Conservation (phyloP, 179 eudicot species). For the Silene vulgaris region DNA sequence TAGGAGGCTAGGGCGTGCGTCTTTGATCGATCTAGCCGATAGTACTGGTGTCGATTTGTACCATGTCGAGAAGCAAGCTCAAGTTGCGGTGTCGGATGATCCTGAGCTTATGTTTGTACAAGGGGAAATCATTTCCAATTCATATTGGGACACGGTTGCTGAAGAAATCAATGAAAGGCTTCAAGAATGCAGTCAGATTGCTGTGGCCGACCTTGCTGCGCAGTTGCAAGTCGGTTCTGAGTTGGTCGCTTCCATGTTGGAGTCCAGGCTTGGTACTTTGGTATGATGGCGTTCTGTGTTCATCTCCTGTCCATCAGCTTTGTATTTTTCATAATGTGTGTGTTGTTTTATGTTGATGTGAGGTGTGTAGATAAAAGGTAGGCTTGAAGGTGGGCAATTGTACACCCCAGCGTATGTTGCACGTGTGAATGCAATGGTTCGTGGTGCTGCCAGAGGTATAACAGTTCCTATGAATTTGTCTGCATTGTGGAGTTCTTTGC, state of each 20-base stretch:
- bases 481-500: conserved; percentile 82
- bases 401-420: conserved; percentile 96
- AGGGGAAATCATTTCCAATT: conserved; percentile 75
- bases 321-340: neutral
- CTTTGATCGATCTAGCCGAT: conserved; percentile 89
- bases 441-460: conserved; percentile 90
- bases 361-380: conserved; percentile 66
- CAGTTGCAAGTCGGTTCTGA: conserved; percentile 85
- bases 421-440: conserved; percentile 89
- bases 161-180: conserved; percentile 93
- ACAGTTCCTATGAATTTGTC: conserved; percentile 85
- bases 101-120: conserved; percentile 64
- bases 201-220: conserved; percentile 84
- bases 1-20: conserved; percentile 67
- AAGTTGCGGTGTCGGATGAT: conserved; percentile 52
- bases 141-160: conserved; percentile 78
- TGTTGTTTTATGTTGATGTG: conserved; percentile 6
- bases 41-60: conserved; percentile 74
- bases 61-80: conserved; percentile 88
- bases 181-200: conserved; percentile 96
- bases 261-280: conserved; percentile 65
- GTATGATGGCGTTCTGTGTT: conserved; percentile 31
- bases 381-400: conserved; percentile 97
- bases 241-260: conserved; percentile 51
- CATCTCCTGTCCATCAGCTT: neutral